phyloP scores from a whole-genome alignment of 1,139 yeast genomes.

The Blastobotrys buckinghamii region DNA sequence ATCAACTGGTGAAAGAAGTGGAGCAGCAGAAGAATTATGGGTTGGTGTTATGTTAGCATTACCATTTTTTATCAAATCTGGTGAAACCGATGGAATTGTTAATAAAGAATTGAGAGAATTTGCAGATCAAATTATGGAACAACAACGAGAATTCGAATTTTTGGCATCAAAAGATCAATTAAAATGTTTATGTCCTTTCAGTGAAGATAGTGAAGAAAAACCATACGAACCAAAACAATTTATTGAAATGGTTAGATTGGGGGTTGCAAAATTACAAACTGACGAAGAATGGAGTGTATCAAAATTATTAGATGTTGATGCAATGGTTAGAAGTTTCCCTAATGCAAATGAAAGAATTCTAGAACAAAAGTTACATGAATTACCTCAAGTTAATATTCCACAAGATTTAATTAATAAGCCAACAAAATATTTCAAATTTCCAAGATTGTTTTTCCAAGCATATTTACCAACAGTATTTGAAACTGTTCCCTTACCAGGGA shows the following conservation, averaged over 20 bases:
- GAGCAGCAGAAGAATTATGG: constrained; percentile 64
- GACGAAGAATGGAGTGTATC: constrained; percentile 20
- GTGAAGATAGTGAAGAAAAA: constrained; percentile 21
- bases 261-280: constrained; percentile 29
- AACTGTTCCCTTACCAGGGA: constrained; percentile 64
- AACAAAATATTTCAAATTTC: constrained; percentile 31
- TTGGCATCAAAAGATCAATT: constrained; percentile 16
- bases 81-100: constrained; percentile 15
- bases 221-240: constrained; percentile 55
- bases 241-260: constrained; percentile 48
- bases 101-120: constrained; percentile 6
- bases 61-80: constrained; percentile 49
- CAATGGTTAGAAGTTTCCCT: constrained; percentile 14
- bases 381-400: constrained; percentile 34
- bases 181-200: constrained; percentile 38
- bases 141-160: constrained; percentile 19
- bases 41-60: constrained; percentile 58
- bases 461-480: constrained; percentile 55
- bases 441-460: constrained; percentile 60
- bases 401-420: constrained; percentile 14
- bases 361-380: constrained; percentile 34
- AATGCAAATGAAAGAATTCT: constrained; percentile 3
- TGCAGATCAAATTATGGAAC: constrained; percentile 15
- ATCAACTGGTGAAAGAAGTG: constrained; percentile 16
- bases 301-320: constrained; percentile 17